These are phyloP conservation scores for Rubia yunnanensis DNA, from an alignment of 257 asterid genomes.

Conservation along the genomic window DNA sequence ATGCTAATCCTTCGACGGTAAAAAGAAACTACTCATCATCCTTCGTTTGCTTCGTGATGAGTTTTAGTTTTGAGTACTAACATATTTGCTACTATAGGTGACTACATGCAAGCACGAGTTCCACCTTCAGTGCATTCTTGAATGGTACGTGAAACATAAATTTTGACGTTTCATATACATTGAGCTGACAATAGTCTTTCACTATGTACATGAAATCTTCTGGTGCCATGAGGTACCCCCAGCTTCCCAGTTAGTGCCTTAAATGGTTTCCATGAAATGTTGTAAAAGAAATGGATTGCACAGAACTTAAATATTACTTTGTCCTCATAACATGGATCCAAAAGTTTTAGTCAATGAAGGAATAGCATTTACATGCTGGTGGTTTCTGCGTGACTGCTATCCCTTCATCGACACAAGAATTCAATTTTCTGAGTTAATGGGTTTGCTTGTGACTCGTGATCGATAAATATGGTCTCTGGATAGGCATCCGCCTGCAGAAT, in stretches of 20 bases:
- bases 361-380: background rate
- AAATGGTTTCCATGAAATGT: background rate
- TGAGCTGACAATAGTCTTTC: background rate
- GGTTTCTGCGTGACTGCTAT: background rate
- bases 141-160: conserved; percentile 48
- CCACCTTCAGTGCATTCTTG: conserved; percentile 91
- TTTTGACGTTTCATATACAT: background rate
- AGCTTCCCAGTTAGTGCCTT: background rate
- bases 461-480: background rate
- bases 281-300: background rate
- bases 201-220: background rate
- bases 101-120: conserved; percentile 83
- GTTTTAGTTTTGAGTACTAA: conserved; percentile 1
- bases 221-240: background rate
- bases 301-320: background rate
- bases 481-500: background rate
- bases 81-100: conserved; percentile 31
- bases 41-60: background rate
- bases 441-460: background rate
- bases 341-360: background rate
- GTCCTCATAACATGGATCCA: background rate
- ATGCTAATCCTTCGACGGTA: conserved; percentile 81
- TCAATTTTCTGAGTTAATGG: background rate
- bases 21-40: background rate
- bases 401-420: background rate